Conservation (phyloP, 495 filamentous ascomycete genomes). For the Evansstolkia leycettana region DNA sequence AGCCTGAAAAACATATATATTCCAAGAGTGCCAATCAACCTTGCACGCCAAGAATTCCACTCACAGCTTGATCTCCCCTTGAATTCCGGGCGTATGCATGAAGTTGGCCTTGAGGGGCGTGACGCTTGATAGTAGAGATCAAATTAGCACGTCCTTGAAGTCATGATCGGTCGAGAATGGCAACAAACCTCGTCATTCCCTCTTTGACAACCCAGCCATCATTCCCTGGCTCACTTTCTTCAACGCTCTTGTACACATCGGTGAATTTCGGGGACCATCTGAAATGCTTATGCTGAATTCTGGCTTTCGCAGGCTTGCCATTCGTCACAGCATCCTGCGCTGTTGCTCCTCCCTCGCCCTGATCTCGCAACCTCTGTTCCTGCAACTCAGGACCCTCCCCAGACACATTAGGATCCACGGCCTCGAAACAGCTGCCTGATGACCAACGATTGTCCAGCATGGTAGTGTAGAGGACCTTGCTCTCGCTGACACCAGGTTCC, state of each 20-base stretch:
- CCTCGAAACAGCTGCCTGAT: conserved; percentile 71
- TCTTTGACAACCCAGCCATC: conserved; percentile 92
- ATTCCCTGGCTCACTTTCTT: conserved; percentile 68
- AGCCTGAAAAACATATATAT: conserved; percentile 17
- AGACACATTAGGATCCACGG: conserved; percentile 38
- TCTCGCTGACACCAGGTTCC: conserved; percentile 49
- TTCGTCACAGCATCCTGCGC: conserved; percentile 2
- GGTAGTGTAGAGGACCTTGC: conserved; percentile 62
- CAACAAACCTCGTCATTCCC: conserved; percentile 70
- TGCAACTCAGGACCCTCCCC: conserved; percentile 30
- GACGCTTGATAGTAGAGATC: conserved; percentile 40
- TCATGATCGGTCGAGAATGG: too few relatives aligned
- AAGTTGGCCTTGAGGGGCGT: conserved; percentile 90
- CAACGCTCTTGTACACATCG: conserved; percentile 76
- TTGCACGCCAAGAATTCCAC: conserved; percentile 35
- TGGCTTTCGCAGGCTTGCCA: conserved; percentile 14
- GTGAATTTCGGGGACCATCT: conserved; percentile 83
- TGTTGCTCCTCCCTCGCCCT: conserved; percentile 34
- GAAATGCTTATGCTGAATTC: conserved; percentile 71
- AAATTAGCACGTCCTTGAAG: too few relatives aligned
- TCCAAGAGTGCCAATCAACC: conserved; percentile 11
- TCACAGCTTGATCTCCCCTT: conserved; percentile 84
- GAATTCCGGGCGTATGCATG: conserved; percentile 57
- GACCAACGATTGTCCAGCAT: conserved; percentile 86
- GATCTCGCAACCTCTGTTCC: conserved; percentile 52